Conservation (phyloP, 2,329 filamentous ascomycete genomes). For the Exophiala aquamarina region DNA sequence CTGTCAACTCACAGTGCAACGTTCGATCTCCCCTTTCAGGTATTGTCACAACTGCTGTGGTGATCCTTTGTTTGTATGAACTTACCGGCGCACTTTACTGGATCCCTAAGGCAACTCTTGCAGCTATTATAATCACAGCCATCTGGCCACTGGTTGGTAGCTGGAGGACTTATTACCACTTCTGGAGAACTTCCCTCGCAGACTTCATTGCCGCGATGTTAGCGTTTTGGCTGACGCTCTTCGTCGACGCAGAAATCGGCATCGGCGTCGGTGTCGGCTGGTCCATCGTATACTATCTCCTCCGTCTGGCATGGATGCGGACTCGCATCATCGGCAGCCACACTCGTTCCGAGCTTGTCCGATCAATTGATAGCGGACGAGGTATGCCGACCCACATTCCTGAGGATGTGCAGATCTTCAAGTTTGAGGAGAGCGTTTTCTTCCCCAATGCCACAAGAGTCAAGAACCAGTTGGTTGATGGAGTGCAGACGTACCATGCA, state of each 20-base stretch:
- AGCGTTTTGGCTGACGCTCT: conserved; percentile 63
- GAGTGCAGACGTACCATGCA: conserved; percentile 48
- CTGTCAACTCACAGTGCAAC: conserved; percentile 64
- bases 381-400: conserved; percentile 30
- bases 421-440: conserved; percentile 57
- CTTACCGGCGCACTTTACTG: conserved; percentile 62
- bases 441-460: conserved; percentile 60
- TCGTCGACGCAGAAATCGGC: conserved; percentile 60
- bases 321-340: conserved; percentile 32
- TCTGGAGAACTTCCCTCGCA: conserved; percentile 63
- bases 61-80: conserved; percentile 63
- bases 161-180: conserved; percentile 59
- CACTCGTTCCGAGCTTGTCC: conserved; percentile 30
- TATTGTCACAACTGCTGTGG: conserved; percentile 59
- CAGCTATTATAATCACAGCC: conserved; percentile 66
- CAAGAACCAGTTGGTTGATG: conserved; percentile 51
- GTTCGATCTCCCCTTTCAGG: conserved; percentile 63
- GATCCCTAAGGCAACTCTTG: conserved; percentile 64
- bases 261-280: conserved; percentile 62
- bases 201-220: conserved; percentile 65
- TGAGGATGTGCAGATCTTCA: conserved; percentile 55
- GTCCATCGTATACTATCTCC: conserved; percentile 61
- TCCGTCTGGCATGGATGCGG: conserved; percentile 56
- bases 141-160: conserved; percentile 62
- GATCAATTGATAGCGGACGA: conserved; percentile 26